Evolutionary conservation across 2,329 filamentous ascomycete genomes (phyloP).

Genomic region (Calonectria montana): DNA sequence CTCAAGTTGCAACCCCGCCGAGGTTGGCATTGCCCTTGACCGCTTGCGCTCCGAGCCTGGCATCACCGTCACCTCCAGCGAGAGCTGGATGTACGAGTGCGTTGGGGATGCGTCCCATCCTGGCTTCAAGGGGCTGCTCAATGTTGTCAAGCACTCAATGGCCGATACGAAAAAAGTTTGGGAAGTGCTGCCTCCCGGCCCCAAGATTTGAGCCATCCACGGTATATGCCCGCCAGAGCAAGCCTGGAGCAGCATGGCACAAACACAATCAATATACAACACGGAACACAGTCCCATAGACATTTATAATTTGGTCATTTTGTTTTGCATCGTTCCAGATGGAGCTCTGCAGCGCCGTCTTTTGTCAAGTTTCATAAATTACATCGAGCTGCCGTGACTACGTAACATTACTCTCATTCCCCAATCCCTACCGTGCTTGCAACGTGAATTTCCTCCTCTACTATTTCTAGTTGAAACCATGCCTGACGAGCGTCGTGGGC

Average conservation of each 20-base stretch:
- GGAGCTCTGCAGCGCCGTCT: background rate
- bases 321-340: constrained; percentile 24
- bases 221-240: background rate
- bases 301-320: constrained; percentile 6
- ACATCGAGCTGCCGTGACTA: constrained; percentile 27
- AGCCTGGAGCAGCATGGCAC: background rate
- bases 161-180: constrained; percentile 77
- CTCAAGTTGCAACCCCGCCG: constrained; percentile 85
- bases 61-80: constrained; percentile 84
- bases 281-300: background rate
- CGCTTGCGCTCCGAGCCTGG: constrained; percentile 78
- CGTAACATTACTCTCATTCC: constrained; percentile 22
- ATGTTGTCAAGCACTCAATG: constrained; percentile 81
- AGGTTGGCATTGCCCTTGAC: constrained; percentile 82
- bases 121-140: constrained; percentile 79
- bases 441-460: constrained; percentile 33
- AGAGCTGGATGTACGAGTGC: constrained; percentile 90
- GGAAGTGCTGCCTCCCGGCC: constrained; percentile 68
- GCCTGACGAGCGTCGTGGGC: background rate
- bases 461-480: constrained; percentile 24
- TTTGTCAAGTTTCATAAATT: constrained; percentile 23
- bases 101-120: constrained; percentile 82
- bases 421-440: constrained; percentile 7
- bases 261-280: background rate
- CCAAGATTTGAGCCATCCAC: constrained; percentile 59